These are phyloP conservation scores for Corylus heterophylla DNA, from an alignment of 306 rosid genomes.

Conservation along the genomic window DNA sequence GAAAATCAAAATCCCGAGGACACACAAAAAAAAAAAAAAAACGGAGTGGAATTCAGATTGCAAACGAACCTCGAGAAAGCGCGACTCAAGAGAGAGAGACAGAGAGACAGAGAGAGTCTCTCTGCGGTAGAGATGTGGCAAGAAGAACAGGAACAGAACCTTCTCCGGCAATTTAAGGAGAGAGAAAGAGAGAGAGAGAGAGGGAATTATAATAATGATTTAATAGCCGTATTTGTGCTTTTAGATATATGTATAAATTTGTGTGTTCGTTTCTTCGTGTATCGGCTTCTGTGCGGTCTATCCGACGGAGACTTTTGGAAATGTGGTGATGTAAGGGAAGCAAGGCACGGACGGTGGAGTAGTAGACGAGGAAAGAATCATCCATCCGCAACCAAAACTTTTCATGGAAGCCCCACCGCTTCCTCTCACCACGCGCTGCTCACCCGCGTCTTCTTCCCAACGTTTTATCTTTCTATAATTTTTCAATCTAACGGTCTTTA, in stretches of 20 bases:
- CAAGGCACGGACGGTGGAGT: conserved; percentile 48
- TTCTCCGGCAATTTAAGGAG: conserved; percentile 15
- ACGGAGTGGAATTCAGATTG: conserved; percentile 19
- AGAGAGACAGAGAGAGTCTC: background rate
- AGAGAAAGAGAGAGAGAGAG: conserved; percentile 21
- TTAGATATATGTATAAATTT: background rate
- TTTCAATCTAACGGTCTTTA: background rate
- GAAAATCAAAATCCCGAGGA: conserved; percentile 10
- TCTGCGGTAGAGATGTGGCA: conserved; percentile 24
- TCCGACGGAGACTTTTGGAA: conserved; percentile 17
- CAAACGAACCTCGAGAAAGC: conserved; percentile 45
- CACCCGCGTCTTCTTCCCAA: conserved; percentile 12
- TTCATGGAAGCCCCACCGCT: background rate
- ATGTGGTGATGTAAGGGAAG: conserved; percentile 17
- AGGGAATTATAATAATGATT: background rate
- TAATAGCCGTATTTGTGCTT: background rate
- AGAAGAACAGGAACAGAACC: conserved; percentile 31
- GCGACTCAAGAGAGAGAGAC: background rate
- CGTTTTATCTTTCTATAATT: background rate
- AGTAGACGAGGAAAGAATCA: conserved; percentile 39
- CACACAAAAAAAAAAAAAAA: background rate
- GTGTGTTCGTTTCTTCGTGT: conserved; percentile 6
- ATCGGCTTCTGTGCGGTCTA: conserved; percentile 13
- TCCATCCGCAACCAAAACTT: conserved; percentile 7
- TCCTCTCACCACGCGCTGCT: conserved; percentile 25